Evolutionary conservation across 1,284 basidiomycete genomes (phyloP).

Genomic region (Leccinum cinnamomeum): DNA sequence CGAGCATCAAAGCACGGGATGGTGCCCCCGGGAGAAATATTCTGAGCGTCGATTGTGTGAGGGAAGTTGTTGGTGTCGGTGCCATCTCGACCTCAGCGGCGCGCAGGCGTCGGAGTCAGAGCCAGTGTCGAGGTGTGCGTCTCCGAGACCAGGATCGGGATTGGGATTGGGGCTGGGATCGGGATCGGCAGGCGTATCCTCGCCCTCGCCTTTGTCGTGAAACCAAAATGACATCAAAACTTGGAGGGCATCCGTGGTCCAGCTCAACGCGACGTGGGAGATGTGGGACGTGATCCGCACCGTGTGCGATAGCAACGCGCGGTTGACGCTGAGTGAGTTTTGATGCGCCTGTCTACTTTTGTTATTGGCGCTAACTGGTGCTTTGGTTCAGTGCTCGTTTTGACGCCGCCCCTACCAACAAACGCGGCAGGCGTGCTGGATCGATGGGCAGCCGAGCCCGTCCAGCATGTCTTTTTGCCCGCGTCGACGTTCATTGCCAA

Average conservation of each 20-base stretch:
- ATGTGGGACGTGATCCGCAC: constrained; percentile 95
- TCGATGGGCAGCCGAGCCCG: constrained; percentile 93
- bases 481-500: constrained; percentile 93
- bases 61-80: constrained; percentile 71
- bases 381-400: constrained; percentile 72
- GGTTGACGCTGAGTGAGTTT: constrained; percentile 85
- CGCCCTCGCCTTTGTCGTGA: constrained; percentile 3
- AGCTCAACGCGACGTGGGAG: constrained; percentile 90
- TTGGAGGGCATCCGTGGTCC: constrained; percentile 46
- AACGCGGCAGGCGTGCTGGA: constrained; percentile 63
- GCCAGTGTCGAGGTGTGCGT: constrained; percentile 24
- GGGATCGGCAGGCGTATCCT: not conserved
- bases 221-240: constrained; percentile 23
- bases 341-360: constrained; percentile 29
- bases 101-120: not conserved
- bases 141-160: constrained; percentile 30
- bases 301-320: constrained; percentile 84
- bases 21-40: constrained; percentile 52
- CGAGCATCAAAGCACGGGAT: constrained; percentile 67
- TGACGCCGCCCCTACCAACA: constrained; percentile 80
- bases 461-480: constrained; percentile 82
- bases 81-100: constrained; percentile 34
- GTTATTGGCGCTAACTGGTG: constrained; percentile 4
- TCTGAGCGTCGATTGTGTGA: constrained; percentile 74
- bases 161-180: not conserved